Percentiles rank a stretch among this genome's conserved stretches.
Evolutionary conservation across 139 green algal genomes (phyloP).

Genomic region (Asterochloris sp.): DNA sequence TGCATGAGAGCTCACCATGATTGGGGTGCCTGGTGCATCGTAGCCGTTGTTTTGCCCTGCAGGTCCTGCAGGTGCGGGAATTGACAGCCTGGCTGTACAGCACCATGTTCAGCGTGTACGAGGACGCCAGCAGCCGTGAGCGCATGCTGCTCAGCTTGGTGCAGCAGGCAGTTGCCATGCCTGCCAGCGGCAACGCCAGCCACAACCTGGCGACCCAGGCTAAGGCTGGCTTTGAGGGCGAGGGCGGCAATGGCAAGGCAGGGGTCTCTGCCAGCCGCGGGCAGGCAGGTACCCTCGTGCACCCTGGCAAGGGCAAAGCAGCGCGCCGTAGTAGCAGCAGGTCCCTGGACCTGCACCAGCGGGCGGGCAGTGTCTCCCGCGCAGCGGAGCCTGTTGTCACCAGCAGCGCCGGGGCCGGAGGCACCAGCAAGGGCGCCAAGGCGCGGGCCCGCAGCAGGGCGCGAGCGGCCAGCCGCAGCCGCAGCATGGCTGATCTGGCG

Average conservation of each 20-base stretch:
- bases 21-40: not conserved
- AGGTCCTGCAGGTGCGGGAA: slow-evolving; percentile 9
- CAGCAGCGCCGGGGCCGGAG: too few relatives aligned
- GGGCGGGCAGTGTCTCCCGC: too few relatives aligned
- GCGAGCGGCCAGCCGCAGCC: slow-evolving; percentile 8
- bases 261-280: too few relatives aligned
- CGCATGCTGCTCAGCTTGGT: slow-evolving; percentile 47
- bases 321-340: not conserved
- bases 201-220: not conserved
- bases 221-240: not conserved
- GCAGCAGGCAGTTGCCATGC: slow-evolving; percentile 12
- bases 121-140: slow-evolving; percentile 30
- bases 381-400: too few relatives aligned
- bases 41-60: not conserved
- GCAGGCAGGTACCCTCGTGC: too few relatives aligned
- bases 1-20: not conserved
- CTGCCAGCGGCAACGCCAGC: not conserved
- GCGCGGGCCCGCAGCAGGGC: not conserved
- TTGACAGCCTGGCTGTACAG: slow-evolving; percentile 26
- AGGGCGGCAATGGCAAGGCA: too few relatives aligned
- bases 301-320: not conserved
- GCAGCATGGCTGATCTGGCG: not conserved
- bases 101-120: slow-evolving; percentile 39
- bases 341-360: not conserved
- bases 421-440: too few relatives aligned